These are phyloP conservation scores for Xylaria sp. DNA, from an alignment of 495 filamentous ascomycete species.

Conservation along the genomic window DNA sequence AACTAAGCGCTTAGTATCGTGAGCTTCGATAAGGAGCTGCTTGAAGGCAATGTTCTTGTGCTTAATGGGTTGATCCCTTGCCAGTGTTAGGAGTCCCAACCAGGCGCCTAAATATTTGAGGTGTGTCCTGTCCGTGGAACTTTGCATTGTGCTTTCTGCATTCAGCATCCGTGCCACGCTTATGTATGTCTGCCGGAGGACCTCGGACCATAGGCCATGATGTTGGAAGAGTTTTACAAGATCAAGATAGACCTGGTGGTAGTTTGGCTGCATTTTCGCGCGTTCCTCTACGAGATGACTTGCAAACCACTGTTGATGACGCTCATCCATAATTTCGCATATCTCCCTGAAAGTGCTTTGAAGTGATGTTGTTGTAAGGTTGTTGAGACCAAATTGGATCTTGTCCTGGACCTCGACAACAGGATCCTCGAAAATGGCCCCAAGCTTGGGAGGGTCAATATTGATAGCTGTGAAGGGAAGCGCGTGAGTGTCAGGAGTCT, in stretches of 20 bases:
- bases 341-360: constrained; percentile 81
- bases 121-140: constrained; percentile 79
- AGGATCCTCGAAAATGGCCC: constrained; percentile 76
- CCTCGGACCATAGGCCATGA: constrained; percentile 80
- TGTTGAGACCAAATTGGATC: constrained; percentile 95
- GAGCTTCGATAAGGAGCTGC: constrained; percentile 89
- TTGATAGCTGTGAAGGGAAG: constrained; percentile 76
- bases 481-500: constrained; percentile 60
- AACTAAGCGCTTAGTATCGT: constrained; percentile 85
- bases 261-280: constrained; percentile 95
- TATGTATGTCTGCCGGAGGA: constrained; percentile 90
- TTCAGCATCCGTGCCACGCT: constrained; percentile 86
- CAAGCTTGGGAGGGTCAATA: constrained; percentile 68
- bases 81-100: constrained; percentile 93
- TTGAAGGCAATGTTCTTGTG: constrained; percentile 97
- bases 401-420: constrained; percentile 86
- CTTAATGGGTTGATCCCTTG: constrained; percentile 93
- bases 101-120: constrained; percentile 91
- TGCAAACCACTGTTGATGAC: constrained; percentile 95
- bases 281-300: constrained; percentile 94
- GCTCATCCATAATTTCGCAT: constrained; percentile 74
- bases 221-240: constrained; percentile 84
- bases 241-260: constrained; percentile 89
- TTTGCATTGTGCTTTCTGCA: constrained; percentile 81
- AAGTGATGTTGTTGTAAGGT: constrained; percentile 87